phyloP scores from a whole-genome alignment of 2,329 filamentous ascomycete genomes.

The Stachybotrys echinatus region DNA sequence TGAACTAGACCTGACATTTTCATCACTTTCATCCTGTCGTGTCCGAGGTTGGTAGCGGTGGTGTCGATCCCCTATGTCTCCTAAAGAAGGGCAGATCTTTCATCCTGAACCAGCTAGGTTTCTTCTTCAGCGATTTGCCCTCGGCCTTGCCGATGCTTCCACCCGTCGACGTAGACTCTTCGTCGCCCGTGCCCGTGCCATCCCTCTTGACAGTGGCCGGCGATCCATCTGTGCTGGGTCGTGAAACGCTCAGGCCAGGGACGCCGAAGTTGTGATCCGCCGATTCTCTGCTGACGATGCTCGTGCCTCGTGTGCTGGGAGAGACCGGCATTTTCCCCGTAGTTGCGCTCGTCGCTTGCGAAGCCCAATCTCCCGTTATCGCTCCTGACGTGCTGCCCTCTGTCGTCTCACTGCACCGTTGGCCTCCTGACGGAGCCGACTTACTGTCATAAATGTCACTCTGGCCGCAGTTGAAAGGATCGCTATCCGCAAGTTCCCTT shows the following conservation, averaged over 20 bases:
- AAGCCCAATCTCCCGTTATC: conserved; percentile 54
- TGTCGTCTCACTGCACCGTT: conserved; percentile 57
- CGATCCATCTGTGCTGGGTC: conserved; percentile 26
- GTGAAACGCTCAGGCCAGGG: conserved; percentile 32
- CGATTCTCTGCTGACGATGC: conserved; percentile 57
- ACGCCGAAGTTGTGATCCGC: conserved; percentile 43
- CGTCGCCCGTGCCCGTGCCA: conserved; percentile 14
- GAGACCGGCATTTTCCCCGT: conserved; percentile 60
- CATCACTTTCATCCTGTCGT: conserved; percentile 21
- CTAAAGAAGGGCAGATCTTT: conserved; percentile 54
- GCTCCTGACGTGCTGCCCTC: conserved; percentile 53
- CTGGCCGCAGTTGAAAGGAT: conserved; percentile 37
- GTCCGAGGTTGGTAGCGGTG: conserved; percentile 25
- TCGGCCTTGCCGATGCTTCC: conserved; percentile 42
- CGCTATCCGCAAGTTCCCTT: conserved; percentile 42
- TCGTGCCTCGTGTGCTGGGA: conserved; percentile 61
- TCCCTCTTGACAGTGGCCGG: conserved; percentile 18
- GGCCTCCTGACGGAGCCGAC: conserved; percentile 38
- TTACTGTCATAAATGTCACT: conserved; percentile 28
- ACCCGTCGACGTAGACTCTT: conserved; percentile 28
- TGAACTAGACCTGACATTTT: not conserved
- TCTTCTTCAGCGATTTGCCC: conserved; percentile 51
- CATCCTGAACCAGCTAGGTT: conserved; percentile 58
- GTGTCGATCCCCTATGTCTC: conserved; percentile 40
- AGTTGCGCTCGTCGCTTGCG: conserved; percentile 57